phyloP scores from a whole-genome alignment of 1,284 basidiomycete genomes.

The Irpex sp. region DNA sequence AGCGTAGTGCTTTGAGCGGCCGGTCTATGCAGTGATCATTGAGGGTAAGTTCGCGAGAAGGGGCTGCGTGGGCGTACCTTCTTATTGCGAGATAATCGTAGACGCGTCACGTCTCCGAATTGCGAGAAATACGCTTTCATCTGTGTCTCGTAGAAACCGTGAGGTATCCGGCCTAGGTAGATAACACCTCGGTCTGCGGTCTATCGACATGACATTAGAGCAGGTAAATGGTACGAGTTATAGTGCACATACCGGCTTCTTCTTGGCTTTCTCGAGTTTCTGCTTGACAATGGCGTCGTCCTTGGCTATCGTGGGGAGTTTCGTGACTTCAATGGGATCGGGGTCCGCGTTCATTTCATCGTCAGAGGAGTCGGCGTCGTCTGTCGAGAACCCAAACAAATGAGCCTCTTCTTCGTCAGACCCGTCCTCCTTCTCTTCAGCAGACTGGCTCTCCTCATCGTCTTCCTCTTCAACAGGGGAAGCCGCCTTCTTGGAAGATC shows the following conservation, averaged over 20 bases:
- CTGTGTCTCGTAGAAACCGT: conserved; percentile 97
- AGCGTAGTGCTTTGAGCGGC: conserved; percentile 93
- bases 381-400: conserved; percentile 73
- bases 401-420: conserved; percentile 36
- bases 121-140: conserved; percentile 92
- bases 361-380: conserved; percentile 73
- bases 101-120: conserved; percentile 87
- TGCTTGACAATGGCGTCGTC: conserved; percentile 79
- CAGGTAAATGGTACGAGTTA: conserved; percentile 1
- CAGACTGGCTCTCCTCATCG: conserved; percentile 13
- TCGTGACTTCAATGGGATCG: conserved; percentile 58
- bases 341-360: conserved; percentile 58
- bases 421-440: conserved; percentile 9
- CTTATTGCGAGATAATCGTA: conserved; percentile 92
- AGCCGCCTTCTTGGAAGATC: conserved; percentile 2
- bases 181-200: conserved; percentile 80
- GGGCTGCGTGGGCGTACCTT: conserved; percentile 49
- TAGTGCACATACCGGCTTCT: conserved; percentile 58
- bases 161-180: conserved; percentile 89
- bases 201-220: conserved; percentile 32
- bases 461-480: conserved; percentile 12
- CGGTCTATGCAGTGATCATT: conserved; percentile 59
- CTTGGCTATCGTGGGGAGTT: conserved; percentile 80
- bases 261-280: conserved; percentile 81
- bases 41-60: neutral